A percentile compares a stretch with the other conserved stretches of the same genome.
Conservation (phyloP, 75 land plant genomes). For the Larix kaempferi region DNA sequence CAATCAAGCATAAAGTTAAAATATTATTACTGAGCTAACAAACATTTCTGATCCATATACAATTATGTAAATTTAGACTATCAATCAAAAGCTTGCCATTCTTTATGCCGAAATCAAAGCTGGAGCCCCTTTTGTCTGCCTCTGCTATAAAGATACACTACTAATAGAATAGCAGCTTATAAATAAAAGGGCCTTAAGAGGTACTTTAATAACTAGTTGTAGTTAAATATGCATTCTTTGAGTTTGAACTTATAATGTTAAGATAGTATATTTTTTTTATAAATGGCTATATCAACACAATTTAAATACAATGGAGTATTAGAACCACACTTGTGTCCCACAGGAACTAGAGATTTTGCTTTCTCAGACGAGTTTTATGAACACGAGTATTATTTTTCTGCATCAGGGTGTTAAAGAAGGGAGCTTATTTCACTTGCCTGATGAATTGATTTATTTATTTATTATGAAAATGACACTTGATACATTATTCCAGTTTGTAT, state of each 20-base stretch:
- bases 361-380: background rate
- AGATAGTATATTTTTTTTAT: background rate
- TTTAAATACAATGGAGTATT: background rate
- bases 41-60: background rate
- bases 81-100: background rate
- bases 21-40: background rate
- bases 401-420: background rate
- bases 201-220: background rate
- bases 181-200: background rate
- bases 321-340: background rate
- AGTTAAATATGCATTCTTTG: background rate
- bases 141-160: background rate
- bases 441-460: no score
- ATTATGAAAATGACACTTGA: background rate
- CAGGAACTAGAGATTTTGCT: background rate
- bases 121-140: background rate
- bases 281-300: background rate
- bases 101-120: constrained; percentile 5
- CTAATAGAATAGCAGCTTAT: background rate
- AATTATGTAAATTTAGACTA: background rate
- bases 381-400: background rate
- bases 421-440: no score
- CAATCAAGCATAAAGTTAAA: constrained; percentile 1
- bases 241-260: background rate
- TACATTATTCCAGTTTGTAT: background rate